Conservation (phyloP, 805 yeast genomes). For the Candida piceae region DNA sequence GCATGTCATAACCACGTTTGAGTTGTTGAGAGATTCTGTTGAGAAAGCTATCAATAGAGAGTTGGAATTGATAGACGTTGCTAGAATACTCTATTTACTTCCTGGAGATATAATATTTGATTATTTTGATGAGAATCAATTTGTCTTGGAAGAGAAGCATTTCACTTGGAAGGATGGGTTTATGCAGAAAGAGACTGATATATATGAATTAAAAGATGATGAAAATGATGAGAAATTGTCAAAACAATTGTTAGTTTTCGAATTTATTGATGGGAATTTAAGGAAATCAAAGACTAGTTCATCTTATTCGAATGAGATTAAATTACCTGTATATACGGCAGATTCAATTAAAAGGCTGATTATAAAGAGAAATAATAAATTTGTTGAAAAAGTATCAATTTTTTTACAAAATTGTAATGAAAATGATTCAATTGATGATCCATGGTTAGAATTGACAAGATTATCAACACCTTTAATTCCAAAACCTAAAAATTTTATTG, state of each 20-base stretch:
- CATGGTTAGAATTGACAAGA: conserved; percentile 36
- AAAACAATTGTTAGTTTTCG: conserved; percentile 63
- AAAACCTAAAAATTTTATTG: conserved; percentile 41
- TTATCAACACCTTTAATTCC: conserved; percentile 42
- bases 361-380: conserved; percentile 48
- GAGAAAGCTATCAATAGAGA: conserved; percentile 43
- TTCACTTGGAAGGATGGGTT: conserved; percentile 44
- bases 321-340: conserved; percentile 45
- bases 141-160: conserved; percentile 40
- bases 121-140: conserved; percentile 73
- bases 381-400: conserved; percentile 34
- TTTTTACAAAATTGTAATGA: conserved; percentile 34
- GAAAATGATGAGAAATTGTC: conserved; percentile 27
- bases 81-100: conserved; percentile 53
- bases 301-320: conserved; percentile 39
- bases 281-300: conserved; percentile 43
- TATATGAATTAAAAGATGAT: conserved; percentile 42
- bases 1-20: conserved; percentile 54
- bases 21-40: conserved; percentile 46
- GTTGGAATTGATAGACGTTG: conserved; percentile 50
- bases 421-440: conserved; percentile 30
- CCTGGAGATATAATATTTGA: conserved; percentile 69
- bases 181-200: conserved; percentile 50
- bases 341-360: conserved; percentile 60
- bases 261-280: conserved; percentile 65